Base-by-base conservation (phyloP, 148 eudicot genomes). In the Beta vulgaris region DNA sequence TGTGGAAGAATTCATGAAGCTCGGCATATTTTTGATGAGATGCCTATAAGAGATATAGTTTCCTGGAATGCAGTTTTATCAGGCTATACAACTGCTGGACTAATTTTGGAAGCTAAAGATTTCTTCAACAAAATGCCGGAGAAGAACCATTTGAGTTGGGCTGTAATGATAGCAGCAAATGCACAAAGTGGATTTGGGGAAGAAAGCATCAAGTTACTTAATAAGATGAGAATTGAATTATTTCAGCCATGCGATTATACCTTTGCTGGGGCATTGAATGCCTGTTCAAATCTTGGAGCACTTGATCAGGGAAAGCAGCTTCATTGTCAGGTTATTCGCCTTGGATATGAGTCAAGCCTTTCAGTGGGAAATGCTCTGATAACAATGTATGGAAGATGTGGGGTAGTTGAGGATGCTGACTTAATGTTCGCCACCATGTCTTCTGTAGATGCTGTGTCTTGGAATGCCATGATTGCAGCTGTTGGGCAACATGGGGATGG, bases 401-500 rank as follows among this genome's bases (percentile, higher is more conserved):
- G 92, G 16, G 77, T 78, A 75, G 83, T 87, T 58, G 84, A 83
- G 69, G 84, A 83, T 65, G 88, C 88, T 0, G 79, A 72, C 51
- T 71, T 40, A 32, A 29, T 80, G 19, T 88, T 86, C 43, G 43
- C 76, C 51, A 85, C 86, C 34, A 85, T 88, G 90, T 78, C 87
- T 26, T 86, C 62, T 49, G 69, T 87, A 43, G 88, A 88, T 85
- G 82, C 88, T 2, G 84, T 88, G 39, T 88, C 92, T 36, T 88
- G 92, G 90, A 88, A 88, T 78, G 92, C 92, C 69, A 81, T 88
- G 84, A 82, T 88, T 78, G 90, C 86, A 19, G 92, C 90, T 64
- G 63, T 76, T 72, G 92, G 92, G 23, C 90, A 88, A 44, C 90
- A 88, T 35, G 90, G 90, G 39, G 79, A 87, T 54, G 92, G 92